phyloP scores from a whole-genome alignment of 139 green algal genomes.

The Coelastrella sp. region DNA sequence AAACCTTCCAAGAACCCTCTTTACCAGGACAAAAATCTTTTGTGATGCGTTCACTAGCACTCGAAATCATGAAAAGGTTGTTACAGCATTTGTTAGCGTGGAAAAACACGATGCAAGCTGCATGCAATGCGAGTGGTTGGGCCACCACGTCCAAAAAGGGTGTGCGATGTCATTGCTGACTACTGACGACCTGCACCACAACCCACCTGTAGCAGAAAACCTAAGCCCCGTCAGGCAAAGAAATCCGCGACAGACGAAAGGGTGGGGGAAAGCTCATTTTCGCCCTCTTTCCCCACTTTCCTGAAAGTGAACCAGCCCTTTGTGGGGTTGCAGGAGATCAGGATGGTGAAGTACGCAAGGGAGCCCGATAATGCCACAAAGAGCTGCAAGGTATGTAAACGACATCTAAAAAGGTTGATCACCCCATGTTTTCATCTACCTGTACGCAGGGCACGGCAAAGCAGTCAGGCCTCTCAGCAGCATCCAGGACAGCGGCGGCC shows the following conservation, averaged over 20 bases:
- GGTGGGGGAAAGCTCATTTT: neutral
- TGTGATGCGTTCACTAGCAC: too few relatives aligned
- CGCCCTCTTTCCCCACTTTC: neutral
- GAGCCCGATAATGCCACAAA: constrained; percentile 82
- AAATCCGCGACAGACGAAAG: neutral
- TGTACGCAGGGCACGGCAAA: neutral
- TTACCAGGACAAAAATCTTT: too few relatives aligned
- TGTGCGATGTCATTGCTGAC: too few relatives aligned
- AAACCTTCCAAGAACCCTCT: too few relatives aligned
- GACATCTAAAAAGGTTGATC: neutral
- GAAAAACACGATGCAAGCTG: too few relatives aligned
- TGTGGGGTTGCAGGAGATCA: constrained; percentile 26
- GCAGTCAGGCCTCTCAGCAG: neutral
- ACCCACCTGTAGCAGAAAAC: neutral
- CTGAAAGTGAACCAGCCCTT: neutral
- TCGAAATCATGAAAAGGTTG: too few relatives aligned
- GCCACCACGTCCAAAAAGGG: too few relatives aligned
- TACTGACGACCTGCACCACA: too few relatives aligned
- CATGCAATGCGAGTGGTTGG: too few relatives aligned
- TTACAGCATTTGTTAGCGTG: too few relatives aligned
- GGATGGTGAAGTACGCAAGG: constrained; percentile 90
- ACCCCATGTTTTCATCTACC: neutral
- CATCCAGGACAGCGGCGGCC: neutral
- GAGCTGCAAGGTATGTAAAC: constrained; percentile 73
- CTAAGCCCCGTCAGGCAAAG: neutral